Evolutionary conservation across 129 eudicot genomes (phyloP).

Genomic region (Glebionis coronaria): DNA sequence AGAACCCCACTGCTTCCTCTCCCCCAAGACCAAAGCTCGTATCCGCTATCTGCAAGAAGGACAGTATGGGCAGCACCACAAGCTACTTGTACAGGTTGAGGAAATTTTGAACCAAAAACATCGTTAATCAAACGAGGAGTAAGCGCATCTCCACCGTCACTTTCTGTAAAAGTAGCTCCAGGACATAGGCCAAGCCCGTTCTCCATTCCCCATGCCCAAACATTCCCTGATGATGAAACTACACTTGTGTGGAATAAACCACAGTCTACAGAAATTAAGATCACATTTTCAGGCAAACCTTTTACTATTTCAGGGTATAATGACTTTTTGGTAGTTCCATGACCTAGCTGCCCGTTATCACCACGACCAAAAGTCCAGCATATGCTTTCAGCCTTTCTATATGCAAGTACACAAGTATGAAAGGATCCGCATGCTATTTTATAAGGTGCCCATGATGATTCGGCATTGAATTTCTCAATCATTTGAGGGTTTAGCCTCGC

Average conservation of each 20-base stretch:
- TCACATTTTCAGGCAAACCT: constrained; percentile 22
- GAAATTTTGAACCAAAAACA: constrained; percentile 36
- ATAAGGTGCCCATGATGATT: constrained; percentile 27
- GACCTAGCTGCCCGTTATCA: constrained; percentile 36
- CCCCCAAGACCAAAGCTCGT: constrained; percentile 92
- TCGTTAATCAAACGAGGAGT: constrained; percentile 51
- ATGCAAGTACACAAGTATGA: constrained; percentile 37
- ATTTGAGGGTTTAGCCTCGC: constrained; percentile 52
- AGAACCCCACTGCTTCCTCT: constrained; percentile 90
- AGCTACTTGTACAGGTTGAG: constrained; percentile 55
- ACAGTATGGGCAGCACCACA: constrained; percentile 98
- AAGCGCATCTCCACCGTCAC: constrained; percentile 77
- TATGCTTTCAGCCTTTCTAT: constrained; percentile 12
- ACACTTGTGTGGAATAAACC: constrained; percentile 87
- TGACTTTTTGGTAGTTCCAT: constrained; percentile 30
- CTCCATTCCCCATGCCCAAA: constrained; percentile 99
- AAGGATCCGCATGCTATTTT: constrained; percentile 37
- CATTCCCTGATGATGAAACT: constrained; percentile 78
- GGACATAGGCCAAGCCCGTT: constrained; percentile 93
- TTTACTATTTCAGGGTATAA: constrained; percentile 26
- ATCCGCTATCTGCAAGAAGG: constrained; percentile 63
- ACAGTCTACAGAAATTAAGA: constrained; percentile 64
- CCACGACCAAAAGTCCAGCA: constrained; percentile 43
- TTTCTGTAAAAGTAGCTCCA: constrained; percentile 60
- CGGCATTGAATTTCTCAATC: constrained; percentile 38